Evolutionary conservation across 192 early-diverging fungal genomes (phyloP).

Genomic region (Phlyctochytrium planicorne): DNA sequence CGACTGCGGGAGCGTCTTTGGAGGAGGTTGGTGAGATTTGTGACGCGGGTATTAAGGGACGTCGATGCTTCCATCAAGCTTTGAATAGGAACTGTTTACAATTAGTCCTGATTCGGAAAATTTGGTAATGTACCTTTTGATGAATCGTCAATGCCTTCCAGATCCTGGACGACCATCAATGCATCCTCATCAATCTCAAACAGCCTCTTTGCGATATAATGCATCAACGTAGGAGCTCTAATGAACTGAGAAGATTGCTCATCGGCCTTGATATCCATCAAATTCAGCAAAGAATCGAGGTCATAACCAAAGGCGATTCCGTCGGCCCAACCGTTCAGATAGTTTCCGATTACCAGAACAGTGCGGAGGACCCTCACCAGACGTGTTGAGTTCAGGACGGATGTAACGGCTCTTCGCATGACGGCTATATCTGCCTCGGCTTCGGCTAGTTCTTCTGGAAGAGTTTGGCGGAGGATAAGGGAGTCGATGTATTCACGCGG

Average conservation of each 20-base stretch:
- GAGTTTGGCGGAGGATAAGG: constrained; percentile 40
- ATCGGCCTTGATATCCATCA: constrained; percentile 45
- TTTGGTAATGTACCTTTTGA: too few species aligned
- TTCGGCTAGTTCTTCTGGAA: constrained; percentile 47
- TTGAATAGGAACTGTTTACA: too few species aligned
- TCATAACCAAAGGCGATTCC: constrained; percentile 52
- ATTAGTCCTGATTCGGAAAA: too few species aligned
- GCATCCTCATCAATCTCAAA: constrained; percentile 35
- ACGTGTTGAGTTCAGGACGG: constrained; percentile 26
- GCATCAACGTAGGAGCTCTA: constrained; percentile 44
- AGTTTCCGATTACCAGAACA: constrained; percentile 51
- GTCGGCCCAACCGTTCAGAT: constrained; percentile 46
- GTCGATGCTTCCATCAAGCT: too few species aligned
- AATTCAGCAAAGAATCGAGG: constrained; percentile 39
- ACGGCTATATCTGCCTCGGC: constrained; percentile 35
- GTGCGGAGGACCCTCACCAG: constrained; percentile 35
- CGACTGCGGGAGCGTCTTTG: too few species aligned
- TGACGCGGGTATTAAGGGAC: too few species aligned
- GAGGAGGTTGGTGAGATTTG: too few species aligned
- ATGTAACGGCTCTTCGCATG: constrained; percentile 32
- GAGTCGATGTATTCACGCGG: constrained; percentile 29
- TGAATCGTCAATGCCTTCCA: too few species aligned
- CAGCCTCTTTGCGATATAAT: constrained; percentile 41
- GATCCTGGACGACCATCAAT: too few species aligned
- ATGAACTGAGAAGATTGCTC: constrained; percentile 5